These are phyloP conservation scores for Penicillium parvum DNA, from an alignment of 495 filamentous ascomycete genomes.

Conservation along the genomic window DNA sequence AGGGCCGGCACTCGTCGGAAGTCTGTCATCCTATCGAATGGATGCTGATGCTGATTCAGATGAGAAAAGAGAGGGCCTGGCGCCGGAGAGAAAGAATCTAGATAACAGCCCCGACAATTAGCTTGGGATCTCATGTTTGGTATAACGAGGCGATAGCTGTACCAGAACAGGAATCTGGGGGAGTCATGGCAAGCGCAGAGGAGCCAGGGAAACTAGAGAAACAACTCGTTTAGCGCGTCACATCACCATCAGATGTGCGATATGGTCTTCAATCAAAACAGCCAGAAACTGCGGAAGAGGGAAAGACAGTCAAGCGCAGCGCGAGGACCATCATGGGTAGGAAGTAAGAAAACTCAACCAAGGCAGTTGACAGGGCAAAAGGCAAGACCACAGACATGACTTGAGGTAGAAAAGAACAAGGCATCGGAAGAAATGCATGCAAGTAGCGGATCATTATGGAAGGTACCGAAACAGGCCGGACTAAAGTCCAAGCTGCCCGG, in stretches of 20 bases:
- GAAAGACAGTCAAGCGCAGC: slow-evolving; percentile 10
- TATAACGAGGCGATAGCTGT: slow-evolving; percentile 14
- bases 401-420: slow-evolving; percentile 21
- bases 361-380: slow-evolving; percentile 5
- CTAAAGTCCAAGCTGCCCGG: slow-evolving; percentile 30
- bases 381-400: slow-evolving; percentile 14
- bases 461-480: slow-evolving; percentile 29
- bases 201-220: slow-evolving; percentile 37
- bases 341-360: slow-evolving; percentile 11
- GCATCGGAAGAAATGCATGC: slow-evolving; percentile 29
- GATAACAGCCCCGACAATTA: slow-evolving; percentile 1
- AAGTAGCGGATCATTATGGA: slow-evolving; percentile 27
- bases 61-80: slow-evolving; percentile 39
- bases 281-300: not conserved
- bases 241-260: slow-evolving; percentile 11
- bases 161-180: slow-evolving; percentile 47
- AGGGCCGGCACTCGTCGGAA: slow-evolving; percentile 41
- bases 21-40: slow-evolving; percentile 42
- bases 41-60: slow-evolving; percentile 24
- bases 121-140: not conserved
- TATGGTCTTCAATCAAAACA: not conserved
- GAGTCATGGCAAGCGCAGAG: slow-evolving; percentile 43
- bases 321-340: slow-evolving; percentile 15
- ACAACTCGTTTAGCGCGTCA: slow-evolving; percentile 22
- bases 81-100: slow-evolving; percentile 40